Percentiles rank a stretch among this genome's conserved stretches.
phyloP scores from a whole-genome alignment of 2,329 filamentous ascomycete species.

The Calonectria ilicicola region DNA sequence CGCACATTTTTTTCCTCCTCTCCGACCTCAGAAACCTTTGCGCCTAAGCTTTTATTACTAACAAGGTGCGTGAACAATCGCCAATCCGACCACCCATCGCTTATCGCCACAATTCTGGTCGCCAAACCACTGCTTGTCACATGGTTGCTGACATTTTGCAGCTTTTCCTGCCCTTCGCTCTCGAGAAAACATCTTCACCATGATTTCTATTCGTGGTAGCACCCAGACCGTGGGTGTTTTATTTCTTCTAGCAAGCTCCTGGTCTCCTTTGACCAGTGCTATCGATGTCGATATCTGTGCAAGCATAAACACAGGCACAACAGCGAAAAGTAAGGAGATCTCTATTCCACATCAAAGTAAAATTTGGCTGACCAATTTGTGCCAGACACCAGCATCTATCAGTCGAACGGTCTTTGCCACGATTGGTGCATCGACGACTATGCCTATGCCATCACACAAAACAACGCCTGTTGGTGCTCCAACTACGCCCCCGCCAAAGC shows the following conservation, averaged over 20 bases:
- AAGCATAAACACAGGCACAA: conserved; percentile 51
- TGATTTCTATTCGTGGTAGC: conserved; percentile 38
- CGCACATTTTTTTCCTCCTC: conserved; percentile 35
- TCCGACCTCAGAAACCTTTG: conserved; percentile 32
- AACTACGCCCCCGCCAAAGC: conserved; percentile 70
- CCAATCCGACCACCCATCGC: background rate
- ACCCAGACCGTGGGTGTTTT: conserved; percentile 34
- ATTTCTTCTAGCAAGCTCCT: conserved; percentile 41
- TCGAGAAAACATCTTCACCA: conserved; percentile 28
- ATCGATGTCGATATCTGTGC: conserved; percentile 50
- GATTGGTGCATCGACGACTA: conserved; percentile 67
- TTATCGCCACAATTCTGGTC: background rate
- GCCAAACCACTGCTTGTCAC: background rate
- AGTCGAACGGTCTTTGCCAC: conserved; percentile 78
- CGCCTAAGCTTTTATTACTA: conserved; percentile 28
- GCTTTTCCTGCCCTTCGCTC: background rate
- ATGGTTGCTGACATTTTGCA: background rate
- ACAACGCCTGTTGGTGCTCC: conserved; percentile 79
- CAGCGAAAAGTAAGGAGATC: conserved; percentile 44
- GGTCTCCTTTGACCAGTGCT: conserved; percentile 38
- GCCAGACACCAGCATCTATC: conserved; percentile 67
- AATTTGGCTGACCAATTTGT: background rate
- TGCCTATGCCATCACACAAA: conserved; percentile 77
- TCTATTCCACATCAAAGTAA: too few relatives aligned
- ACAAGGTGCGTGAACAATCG: conserved; percentile 36